Evolutionary conservation across 2,329 filamentous ascomycete genomes (phyloP), one percentile per base, ranked within the genome.

Genomic region (Herpotrichia juniperi): DNA sequence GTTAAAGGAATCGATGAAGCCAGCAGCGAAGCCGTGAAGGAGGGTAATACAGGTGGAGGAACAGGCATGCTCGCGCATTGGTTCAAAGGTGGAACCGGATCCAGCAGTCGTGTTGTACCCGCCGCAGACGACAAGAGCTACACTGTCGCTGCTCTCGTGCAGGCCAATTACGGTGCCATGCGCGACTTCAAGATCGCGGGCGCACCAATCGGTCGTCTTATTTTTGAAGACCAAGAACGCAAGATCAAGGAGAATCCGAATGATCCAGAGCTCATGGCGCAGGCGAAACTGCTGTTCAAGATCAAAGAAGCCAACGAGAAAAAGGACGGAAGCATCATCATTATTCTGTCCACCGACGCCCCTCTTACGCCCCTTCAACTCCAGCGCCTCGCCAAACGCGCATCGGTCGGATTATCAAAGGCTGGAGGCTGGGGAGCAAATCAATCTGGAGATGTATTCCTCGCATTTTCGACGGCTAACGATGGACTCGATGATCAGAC

Each of bases 1-100:
- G 74, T 83, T 24, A 65, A 74, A 3, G 82, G 83, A 0, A 82
- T 88, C 46, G 74, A 79, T 26, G 74, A 67, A 7, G 84, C 82
- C 0, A 75, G 73, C 2, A 73, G 76, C 8, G 82, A 78, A 1
- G 70, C 75, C 0, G 84, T 89, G 1, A 70, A 72, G 1, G 86
- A 89, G 68, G 87, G 87, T 0, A 85, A 83, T 58, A 80, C 80
- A 1, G 87, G 87, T 2, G 87, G 87, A 16, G 87, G 87, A n/a
- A 86, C 85, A 0, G 86, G 85, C 12, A 88, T 88, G 84, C 78
- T 84, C 31, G 87, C 83, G 62, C 84, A 87, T 61, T 80, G 80
- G 56, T 87, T 84, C 74, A 88, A 88, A 66, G 87, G 85, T 30
- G 86, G 87, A 0, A 89, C 86, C 0, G 86, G 86, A 1, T 85